Evolutionary conservation across 345 rosid genomes (phyloP).

Genomic region (Clarkia xantiana): DNA sequence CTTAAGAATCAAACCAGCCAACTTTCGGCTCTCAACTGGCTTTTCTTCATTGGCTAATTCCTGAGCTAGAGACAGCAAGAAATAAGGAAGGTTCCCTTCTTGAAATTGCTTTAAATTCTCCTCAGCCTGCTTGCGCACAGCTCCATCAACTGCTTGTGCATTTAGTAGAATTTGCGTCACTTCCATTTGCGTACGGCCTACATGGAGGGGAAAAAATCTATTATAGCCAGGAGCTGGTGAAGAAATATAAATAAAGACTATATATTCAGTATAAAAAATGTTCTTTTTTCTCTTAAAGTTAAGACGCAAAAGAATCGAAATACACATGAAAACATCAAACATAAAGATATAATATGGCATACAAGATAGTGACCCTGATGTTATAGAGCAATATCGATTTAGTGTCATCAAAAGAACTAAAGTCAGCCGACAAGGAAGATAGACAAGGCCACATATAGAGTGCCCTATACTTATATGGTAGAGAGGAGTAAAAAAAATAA

Average conservation of each 20-base stretch:
- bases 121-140: conserved; percentile 31
- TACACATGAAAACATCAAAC: no score
- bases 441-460: no score
- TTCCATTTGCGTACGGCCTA: conserved; percentile 17
- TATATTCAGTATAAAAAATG: no score
- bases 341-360: no score
- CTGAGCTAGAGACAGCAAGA: conserved; percentile 26
- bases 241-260: neutral
- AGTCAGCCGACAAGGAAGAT: no score
- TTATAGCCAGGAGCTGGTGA: neutral
- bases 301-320: no score
- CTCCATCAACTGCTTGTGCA: conserved; percentile 37
- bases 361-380: no score
- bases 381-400: no score
- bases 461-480: no score
- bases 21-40: conserved; percentile 34
- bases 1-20: conserved; percentile 31
- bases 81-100: conserved; percentile 30
- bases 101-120: conserved; percentile 31
- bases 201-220: neutral
- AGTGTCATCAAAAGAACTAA: no score
- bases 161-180: conserved; percentile 36
- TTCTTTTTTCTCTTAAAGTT: no score
- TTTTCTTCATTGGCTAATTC: conserved; percentile 35
- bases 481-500: no score